A percentile compares a stretch with the other conserved stretches of the same genome.
phyloP scores from a whole-genome alignment of 495 filamentous ascomycete genomes.

The Chaetomium fimeti region DNA sequence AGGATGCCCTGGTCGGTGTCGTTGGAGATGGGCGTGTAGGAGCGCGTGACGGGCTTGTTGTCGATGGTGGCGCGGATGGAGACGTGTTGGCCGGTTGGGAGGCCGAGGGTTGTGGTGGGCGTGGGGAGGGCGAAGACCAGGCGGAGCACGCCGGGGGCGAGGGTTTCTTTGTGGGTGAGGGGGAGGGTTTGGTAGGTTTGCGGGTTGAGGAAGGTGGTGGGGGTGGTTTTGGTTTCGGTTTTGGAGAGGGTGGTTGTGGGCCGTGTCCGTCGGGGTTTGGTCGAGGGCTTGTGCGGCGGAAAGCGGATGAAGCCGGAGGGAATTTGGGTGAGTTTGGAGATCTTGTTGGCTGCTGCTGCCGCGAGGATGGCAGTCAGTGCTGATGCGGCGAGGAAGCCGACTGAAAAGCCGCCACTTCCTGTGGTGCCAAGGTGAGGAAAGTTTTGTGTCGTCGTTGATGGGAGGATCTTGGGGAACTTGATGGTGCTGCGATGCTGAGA shows the following conservation, averaged over 20 bases:
- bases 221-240: neutral
- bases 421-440: neutral
- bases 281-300: neutral
- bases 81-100: constrained; percentile 65
- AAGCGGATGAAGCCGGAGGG: neutral
- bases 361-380: neutral
- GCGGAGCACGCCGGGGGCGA: constrained; percentile 50
- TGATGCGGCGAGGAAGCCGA: neutral
- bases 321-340: neutral
- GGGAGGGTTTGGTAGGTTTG: constrained; percentile 4
- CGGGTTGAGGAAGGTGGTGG: neutral
- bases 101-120: constrained; percentile 43
- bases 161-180: constrained; percentile 43
- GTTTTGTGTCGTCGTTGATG: neutral
- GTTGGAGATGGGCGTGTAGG: constrained; percentile 89
- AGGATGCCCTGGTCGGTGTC: constrained; percentile 83
- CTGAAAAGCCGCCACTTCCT: neutral
- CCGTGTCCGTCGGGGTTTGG: neutral
- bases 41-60: constrained; percentile 78
- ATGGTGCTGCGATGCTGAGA: neutral
- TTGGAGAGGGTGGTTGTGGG: neutral
- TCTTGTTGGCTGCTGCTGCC: neutral
- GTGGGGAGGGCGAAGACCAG: constrained; percentile 52
- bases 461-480: neutral
- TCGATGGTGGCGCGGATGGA: constrained; percentile 72